Evolutionary conservation across 164 flowering plant species (phyloP).

Genomic region (Santalum album): DNA sequence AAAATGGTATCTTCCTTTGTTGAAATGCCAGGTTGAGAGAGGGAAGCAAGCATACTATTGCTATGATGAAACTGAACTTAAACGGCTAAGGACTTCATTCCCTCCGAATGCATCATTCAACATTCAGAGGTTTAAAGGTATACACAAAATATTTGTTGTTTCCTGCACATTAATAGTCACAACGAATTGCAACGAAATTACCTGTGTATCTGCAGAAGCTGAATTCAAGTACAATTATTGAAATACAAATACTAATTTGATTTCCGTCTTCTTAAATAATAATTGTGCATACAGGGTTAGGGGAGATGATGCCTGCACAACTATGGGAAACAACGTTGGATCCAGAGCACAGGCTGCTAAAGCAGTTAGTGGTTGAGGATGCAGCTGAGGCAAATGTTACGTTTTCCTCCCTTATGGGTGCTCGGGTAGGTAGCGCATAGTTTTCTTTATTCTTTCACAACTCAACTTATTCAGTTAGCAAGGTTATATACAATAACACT

Average conservation of each 20-base stretch:
- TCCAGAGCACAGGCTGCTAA: slow-evolving; percentile 71
- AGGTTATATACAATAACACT: no score
- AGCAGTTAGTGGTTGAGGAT: slow-evolving; percentile 77
- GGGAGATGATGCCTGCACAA: slow-evolving; percentile 97
- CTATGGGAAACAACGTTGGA: slow-evolving; percentile 96
- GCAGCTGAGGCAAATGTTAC: slow-evolving; percentile 82
- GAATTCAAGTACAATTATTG: neutral
- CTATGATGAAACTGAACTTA: slow-evolving; percentile 68
- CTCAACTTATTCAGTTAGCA: no score
- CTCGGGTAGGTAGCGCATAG: slow-evolving; percentile 37
- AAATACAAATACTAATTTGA: no score
- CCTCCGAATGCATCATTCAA: slow-evolving; percentile 81
- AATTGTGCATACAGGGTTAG: slow-evolving; percentile 53
- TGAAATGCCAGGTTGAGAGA: slow-evolving; percentile 68
- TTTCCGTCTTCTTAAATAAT: no score
- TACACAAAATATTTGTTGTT: neutral
- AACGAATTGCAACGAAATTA: no score
- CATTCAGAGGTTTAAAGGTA: slow-evolving; percentile 93
- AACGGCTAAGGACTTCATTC: slow-evolving; percentile 44
- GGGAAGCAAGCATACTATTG: slow-evolving; percentile 86
- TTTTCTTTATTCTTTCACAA: no score
- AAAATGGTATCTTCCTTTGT: neutral
- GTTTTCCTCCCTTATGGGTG: slow-evolving; percentile 93
- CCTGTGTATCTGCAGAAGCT: neutral
- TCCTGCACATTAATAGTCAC: no score